Evolutionary conservation across 345 rosid genomes (phyloP).

Genomic region (Pseudoturritis turrita): DNA sequence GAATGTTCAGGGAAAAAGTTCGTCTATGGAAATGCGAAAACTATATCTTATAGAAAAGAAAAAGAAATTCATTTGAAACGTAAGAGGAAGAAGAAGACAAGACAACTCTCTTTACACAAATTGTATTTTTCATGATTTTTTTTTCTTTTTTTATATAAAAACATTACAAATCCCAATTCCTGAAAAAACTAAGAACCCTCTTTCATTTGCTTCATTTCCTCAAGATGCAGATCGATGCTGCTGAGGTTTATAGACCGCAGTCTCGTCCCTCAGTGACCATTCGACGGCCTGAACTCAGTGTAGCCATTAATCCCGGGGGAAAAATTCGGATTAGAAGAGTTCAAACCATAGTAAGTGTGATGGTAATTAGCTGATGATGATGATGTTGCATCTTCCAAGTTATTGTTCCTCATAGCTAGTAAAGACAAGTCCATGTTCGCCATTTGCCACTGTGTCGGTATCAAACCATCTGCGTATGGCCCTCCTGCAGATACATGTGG

Average conservation of each 20-base stretch:
- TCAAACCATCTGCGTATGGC: constrained; percentile 14
- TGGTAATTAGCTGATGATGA: constrained; percentile 1
- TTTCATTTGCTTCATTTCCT: not conserved
- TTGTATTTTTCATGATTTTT: not conserved
- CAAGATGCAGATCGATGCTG: not conserved
- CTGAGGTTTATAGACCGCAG: not conserved
- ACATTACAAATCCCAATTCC: constrained; percentile 16
- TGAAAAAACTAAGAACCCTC: not conserved
- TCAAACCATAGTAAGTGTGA: constrained; percentile 19
- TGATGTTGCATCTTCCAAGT: constrained; percentile 36
- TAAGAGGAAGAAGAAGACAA: not conserved
- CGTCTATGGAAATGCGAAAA: not conserved
- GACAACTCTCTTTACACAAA: constrained; percentile 26
- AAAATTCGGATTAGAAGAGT: constrained; percentile 26
- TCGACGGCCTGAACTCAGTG: constrained; percentile 65
- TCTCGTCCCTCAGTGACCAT: constrained; percentile 47
- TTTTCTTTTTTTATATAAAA: not conserved
- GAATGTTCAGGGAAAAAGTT: not conserved
- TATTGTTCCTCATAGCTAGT: constrained; percentile 44
- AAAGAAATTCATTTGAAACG: constrained; percentile 10
- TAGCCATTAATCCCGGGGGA: constrained; percentile 62
- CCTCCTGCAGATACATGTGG: not conserved
- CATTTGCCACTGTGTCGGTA: constrained; percentile 61
- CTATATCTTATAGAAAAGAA: constrained; percentile 4
- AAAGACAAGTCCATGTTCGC: constrained; percentile 55